phyloP scores from a whole-genome alignment of 2,329 filamentous ascomycete species.

The Colletotrichum sp. region DNA sequence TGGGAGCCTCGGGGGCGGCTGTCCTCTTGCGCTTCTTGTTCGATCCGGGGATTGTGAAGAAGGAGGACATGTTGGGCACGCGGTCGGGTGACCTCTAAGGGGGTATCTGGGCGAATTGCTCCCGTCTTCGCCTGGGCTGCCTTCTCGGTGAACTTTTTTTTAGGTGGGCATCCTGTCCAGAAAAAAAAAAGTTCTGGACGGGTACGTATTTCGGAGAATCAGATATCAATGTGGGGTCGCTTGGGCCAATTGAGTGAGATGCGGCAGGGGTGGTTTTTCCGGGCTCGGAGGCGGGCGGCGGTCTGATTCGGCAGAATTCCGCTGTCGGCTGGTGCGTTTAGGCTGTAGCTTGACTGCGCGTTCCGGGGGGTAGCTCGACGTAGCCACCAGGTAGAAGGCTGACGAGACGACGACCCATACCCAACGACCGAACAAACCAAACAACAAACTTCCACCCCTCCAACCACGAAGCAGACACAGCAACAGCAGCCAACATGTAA shows the following conservation, averaged over 20 bases:
- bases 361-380: constrained; percentile 25
- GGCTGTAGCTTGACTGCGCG: constrained; percentile 51
- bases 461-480: background rate
- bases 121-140: constrained; percentile 28
- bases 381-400: constrained; percentile 11
- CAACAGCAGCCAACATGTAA: constrained; percentile 32
- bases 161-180: constrained; percentile 19
- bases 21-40: constrained; percentile 89
- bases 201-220: constrained; percentile 20
- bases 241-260: background rate
- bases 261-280: constrained; percentile 3
- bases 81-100: constrained; percentile 15
- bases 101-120: constrained; percentile 23
- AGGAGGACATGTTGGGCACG: constrained; percentile 78
- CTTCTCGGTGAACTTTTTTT: constrained; percentile 22
- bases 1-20: constrained; percentile 57
- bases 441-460: background rate
- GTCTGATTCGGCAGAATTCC: constrained; percentile 36
- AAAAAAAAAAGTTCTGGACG: constrained; percentile 47
- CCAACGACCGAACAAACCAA: constrained; percentile 5
- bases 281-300: constrained; percentile 26
- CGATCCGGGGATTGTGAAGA: constrained; percentile 88
- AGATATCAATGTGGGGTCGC: background rate
- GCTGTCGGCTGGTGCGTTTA: constrained; percentile 25
- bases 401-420: constrained; percentile 12